Evolutionary conservation across 176 grass and related monocot species (phyloP), one percentile per base, ranked within the genome.

Genomic region (Raddia guianensis): DNA sequence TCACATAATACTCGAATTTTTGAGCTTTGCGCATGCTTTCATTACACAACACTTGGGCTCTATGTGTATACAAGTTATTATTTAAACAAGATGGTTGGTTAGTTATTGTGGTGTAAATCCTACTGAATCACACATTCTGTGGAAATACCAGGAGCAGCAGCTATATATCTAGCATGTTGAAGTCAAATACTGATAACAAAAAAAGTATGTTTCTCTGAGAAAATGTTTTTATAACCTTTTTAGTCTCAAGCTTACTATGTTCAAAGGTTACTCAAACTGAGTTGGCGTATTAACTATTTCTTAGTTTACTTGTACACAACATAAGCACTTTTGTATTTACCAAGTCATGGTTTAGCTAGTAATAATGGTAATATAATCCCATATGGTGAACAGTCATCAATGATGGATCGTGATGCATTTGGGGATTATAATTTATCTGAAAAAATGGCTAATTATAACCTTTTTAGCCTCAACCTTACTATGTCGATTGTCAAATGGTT

Each of bases 161-260:
- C 54, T 75, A 20, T 11, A 6, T 10, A 40, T 63, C 33, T 72
- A 5, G n/a, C 12, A 64, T 72, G 57, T 82, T 19, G n/a, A 58
- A 56, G 40, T 35, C 5, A 81, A 61, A 49, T 81, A 48, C 15
- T 50, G 44, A 60, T 61, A 61, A n/a, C n/a, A n/a, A n/a, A 14
- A 27, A 27, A 27, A 27, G 27, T 27, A 1, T 27, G 27, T 27
- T 27, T 27, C 9, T 66, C 47, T 66, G 15, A 52, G 7, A 10
- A 7, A 37, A 27, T 27, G 27, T 0, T 66, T 52, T 53, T 5
- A 50, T 18, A n/a, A 6, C 0, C 15, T 9, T 78, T 64, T 51
- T 49, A 12, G 2, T 45, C 42, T 49, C 20, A 34, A n/a, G 3
- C 6, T 2, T 43, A 46, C 32, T 60, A 49, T 33, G 27, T 18